Base-by-base conservation (phyloP, 192 early-diverging fungal species). In the Lunasporangiospora selenospora region DNA sequence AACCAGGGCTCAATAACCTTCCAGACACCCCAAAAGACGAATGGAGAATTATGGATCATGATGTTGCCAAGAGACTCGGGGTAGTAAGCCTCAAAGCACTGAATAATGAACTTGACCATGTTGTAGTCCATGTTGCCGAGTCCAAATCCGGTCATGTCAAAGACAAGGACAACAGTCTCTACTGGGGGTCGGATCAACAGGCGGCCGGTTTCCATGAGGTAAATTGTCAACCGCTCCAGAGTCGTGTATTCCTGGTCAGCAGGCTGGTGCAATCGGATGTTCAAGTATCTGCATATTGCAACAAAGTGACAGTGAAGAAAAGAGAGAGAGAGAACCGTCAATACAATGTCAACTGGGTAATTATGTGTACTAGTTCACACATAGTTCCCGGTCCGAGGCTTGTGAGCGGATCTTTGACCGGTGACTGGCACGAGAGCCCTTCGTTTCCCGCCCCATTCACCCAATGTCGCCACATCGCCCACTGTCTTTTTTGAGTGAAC, bases 1-100 rank as follows among this genome's bases (percentile, higher is more conserved):
- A 97, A 75, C 77, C 92, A 79, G 30, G 91, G 89, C 51, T 85
- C 76, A 52, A 96, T 89, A 15, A 95, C 66, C 46, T 82, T 84
- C 95, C 95, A 97, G 47, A 92, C 83, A 31, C 85, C 87, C 52
- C 85, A 80, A 70, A 96, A 96, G 37, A 96, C 80, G 88, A 93
- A 93, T 40, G 94, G 93, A 0, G 94, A 90, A 57, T 90, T 89
- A 75, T 95, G 90, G 23, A 97, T 86, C 3, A 95, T 73, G 34
- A 87, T 85, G n/a, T 81, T 61, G 31, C 94, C 95, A 16, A 97
- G 83, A 11, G 85, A 87, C 69, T 97, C 95, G 10, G 95, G 95
- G 62, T 96, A 97, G 75, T 93, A 94, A 45, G 89, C 87, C 75
- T 95, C 88, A 51, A 96, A 86, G 73, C 87, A 89, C 44, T 78